Evolutionary conservation across 2,329 filamentous ascomycete genomes (phyloP).

Genomic region (Trichoderma sp.): DNA sequence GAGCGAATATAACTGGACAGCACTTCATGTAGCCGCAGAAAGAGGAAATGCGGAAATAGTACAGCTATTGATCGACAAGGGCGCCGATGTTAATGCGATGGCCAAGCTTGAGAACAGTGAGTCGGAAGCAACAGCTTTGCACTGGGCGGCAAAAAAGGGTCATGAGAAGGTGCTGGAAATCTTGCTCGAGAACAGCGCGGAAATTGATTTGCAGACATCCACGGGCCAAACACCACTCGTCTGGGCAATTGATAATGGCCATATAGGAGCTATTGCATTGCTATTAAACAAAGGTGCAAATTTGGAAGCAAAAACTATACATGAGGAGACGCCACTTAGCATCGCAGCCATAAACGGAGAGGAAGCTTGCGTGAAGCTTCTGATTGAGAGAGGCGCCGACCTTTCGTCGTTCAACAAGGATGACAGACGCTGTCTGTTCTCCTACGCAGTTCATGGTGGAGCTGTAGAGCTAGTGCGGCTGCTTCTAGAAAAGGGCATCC

Average conservation of each 20-base stretch:
- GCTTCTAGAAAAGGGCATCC: background rate
- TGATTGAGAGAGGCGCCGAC: background rate
- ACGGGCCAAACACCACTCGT: too few species aligned
- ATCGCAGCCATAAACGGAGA: accelerated
- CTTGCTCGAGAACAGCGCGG: too few species aligned
- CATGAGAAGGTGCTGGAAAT: too few species aligned
- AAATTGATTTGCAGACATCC: too few species aligned
- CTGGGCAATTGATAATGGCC: background rate
- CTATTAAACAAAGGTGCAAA: background rate
- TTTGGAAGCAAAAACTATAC: background rate
- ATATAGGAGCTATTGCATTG: background rate
- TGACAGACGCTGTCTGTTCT: accelerated
- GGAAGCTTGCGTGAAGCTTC: background rate
- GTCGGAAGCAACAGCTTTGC: too few species aligned
- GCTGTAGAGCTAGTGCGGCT: background rate
- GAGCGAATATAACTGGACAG: background rate
- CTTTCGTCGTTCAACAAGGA: background rate
- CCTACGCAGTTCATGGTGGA: background rate
- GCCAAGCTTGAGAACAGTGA: too few species aligned
- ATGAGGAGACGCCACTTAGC: background rate
- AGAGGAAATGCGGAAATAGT: background rate
- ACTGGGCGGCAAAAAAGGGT: too few species aligned
- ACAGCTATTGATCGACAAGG: background rate
- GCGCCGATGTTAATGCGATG: too few species aligned
- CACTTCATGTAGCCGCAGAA: background rate